Base-by-base conservation (phyloP, 108 stramenopile genomes). In the Discostella pseudostelligera region DNA sequence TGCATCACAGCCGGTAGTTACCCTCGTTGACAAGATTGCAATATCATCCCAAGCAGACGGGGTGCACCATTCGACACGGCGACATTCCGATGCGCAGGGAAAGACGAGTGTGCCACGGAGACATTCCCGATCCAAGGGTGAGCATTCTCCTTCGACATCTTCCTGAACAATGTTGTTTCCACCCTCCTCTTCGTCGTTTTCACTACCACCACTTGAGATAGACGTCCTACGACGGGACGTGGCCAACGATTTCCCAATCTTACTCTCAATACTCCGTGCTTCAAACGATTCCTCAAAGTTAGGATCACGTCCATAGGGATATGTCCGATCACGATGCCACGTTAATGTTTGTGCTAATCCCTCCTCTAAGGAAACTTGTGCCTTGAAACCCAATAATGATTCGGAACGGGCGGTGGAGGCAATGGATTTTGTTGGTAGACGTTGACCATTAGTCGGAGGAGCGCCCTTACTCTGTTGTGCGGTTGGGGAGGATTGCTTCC, bases 1-100 rank as follows among this genome's bases (percentile, higher is more conserved):
- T 5, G 72, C 78, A 28, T 77, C 66, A 62, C 91, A 93, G 35
- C 80, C 70, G 16, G 67, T 40, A 0, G 91, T 88, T 19, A 89
- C 54, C 22, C 60, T 50, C 60, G 66, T 69, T 8, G 87, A 88
- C 54, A 74, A 59, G 8, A 45, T 59, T 5, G 83, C 62, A 12
- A 84, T 75, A 42, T 84, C 84, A 47, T 93, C 91, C 66, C 81
- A 93, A 16, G 65, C 81, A 9, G 87, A 85, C 39, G 65, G 69
- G 0, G 81, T 82, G 45, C 91, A 93, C 59, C 81, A 78, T 4
- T 67, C 72, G 42, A 69, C 45, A 28, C 83, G 82, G 32, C 85
- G 73, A 59, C 91, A 93, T 58, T 93, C 91, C 9, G 85, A 87
- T 5, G 88, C 78, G 74, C 91, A 93, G 0, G 91, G 91, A 73